Evolutionary conservation across 305 asterid species (phyloP).

Genomic region (Fraxinus dipetala): DNA sequence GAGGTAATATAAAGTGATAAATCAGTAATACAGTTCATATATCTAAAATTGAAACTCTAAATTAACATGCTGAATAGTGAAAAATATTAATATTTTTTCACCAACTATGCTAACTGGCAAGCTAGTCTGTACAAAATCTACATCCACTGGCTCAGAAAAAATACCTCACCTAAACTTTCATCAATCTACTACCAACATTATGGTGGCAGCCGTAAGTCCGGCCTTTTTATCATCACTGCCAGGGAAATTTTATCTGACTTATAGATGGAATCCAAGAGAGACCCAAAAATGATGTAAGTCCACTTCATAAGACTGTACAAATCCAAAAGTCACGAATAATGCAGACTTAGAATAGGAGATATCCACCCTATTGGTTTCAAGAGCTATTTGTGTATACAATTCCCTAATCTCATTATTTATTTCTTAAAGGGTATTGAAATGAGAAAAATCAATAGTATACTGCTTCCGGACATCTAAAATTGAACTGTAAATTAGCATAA

Average conservation of each 20-base stretch:
- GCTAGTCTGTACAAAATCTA: neutral
- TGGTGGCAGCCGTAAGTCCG: slow-evolving; percentile 86
- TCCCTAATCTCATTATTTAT: neutral
- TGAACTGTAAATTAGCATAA: neutral
- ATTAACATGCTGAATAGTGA: neutral
- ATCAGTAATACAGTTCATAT: neutral
- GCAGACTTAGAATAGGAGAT: neutral
- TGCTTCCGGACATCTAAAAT: neutral
- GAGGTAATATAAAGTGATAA: neutral
- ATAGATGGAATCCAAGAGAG: slow-evolving; percentile 7
- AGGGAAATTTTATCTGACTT: slow-evolving; percentile 23
- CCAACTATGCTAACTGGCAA: neutral
- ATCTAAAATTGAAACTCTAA: neutral
- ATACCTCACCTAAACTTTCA: slow-evolving; percentile 29
- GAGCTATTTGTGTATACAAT: neutral
- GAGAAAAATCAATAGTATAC: slow-evolving; percentile 1
- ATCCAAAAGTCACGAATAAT: neutral
- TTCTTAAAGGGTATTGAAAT: neutral
- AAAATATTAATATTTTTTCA: neutral
- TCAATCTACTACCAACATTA: slow-evolving; percentile 74
- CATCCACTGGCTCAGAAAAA: slow-evolving; percentile 54
- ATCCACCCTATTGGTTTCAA: neutral
- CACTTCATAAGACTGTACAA: neutral
- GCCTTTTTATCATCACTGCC: slow-evolving; percentile 91
- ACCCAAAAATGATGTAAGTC: neutral